phyloP scores from a whole-genome alignment of 345 rosid species.

The Melastoma malabathricum region DNA sequence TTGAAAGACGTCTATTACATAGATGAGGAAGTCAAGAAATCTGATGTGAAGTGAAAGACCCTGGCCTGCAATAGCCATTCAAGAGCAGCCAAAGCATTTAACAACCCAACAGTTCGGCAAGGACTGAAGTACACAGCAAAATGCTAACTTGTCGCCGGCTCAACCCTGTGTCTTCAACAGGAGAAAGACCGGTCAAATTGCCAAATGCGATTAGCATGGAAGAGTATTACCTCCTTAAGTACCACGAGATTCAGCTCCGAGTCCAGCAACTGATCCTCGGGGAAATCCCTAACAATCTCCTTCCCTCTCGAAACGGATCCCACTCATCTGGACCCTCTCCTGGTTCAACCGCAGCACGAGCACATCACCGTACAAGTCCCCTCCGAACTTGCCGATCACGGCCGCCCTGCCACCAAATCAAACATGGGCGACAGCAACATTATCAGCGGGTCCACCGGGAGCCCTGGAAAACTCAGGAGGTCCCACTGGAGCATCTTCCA shows the following conservation, averaged over 20 bases:
- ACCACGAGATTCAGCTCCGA: constrained; percentile 68
- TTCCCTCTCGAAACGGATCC: constrained; percentile 47
- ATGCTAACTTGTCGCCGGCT: too few species aligned
- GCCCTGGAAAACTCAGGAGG: constrained; percentile 84
- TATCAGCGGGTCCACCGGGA: constrained; percentile 77
- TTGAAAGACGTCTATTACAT: constrained; percentile 41
- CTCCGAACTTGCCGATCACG: constrained; percentile 85
- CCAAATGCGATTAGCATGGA: background rate
- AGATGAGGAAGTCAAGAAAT: constrained; percentile 44
- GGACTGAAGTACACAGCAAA: too few species aligned
- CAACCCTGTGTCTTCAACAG: background rate
- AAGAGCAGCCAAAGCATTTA: too few species aligned
- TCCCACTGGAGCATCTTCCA: constrained; percentile 97
- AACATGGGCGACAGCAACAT: constrained; percentile 77
- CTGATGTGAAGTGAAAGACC: constrained; percentile 75
- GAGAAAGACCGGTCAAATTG: background rate
- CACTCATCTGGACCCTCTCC: constrained; percentile 81
- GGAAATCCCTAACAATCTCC: constrained; percentile 47
- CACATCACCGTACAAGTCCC: constrained; percentile 57
- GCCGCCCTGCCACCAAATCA: constrained; percentile 89
- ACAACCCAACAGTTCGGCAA: too few species aligned
- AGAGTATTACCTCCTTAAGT: constrained; percentile 57
- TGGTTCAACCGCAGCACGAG: constrained; percentile 67
- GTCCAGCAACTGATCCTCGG: constrained; percentile 60
- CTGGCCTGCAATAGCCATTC: constrained; percentile 45